Evolutionary conservation across 2,329 filamentous ascomycete species (phyloP), one percentile per base, ranked within the genome.

Genomic region (Scorias spongiosa): DNA sequence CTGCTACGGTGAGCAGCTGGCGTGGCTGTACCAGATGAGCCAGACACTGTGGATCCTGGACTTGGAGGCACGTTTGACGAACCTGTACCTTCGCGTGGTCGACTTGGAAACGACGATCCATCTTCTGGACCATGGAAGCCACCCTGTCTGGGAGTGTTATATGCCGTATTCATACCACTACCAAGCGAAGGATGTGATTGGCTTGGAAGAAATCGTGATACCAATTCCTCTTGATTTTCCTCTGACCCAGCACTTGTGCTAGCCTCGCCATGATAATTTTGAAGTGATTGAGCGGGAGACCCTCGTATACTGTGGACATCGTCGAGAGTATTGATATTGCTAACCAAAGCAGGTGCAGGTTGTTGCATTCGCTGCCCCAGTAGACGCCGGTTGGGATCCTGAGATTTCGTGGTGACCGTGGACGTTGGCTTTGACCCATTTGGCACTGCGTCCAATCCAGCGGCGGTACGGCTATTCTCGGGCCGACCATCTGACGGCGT

Each of bases 141-240:
- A 29, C 46, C 48, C 32, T 52, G 48, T 44, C 55, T 58, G 0
- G 57, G 57, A 0, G 57, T 59, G 39, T 51, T 56, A 26, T 49
- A 46, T 7, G 51, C 48, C 2, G 57, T 58, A 39, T 54, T 57
- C 10, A 42, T 44, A 14, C 55, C 55, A 42, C 55, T 58, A 28
- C 51, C 51, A 2, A 47, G 48, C 5, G 54, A 51, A 9, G 57
- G 56, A 44, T 60, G 54, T 9, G 57, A 59, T 14, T 49, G 44
- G 38, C 49, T 54, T 10, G 55, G 52, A 8, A 60, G 49, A 44
- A 60, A 60, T 14, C 55, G 52, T 9, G 58, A 60, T 7, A 60
- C 51, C 3, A 60, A 49, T 44, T 60, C 57, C 28, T 55, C 52
- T 32, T 52, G 47, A 12, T 49, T 47, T 10, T 45, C 43, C 30